Base-by-base conservation (phyloP, 129 eudicot species). In the Flaveria robusta region DNA sequence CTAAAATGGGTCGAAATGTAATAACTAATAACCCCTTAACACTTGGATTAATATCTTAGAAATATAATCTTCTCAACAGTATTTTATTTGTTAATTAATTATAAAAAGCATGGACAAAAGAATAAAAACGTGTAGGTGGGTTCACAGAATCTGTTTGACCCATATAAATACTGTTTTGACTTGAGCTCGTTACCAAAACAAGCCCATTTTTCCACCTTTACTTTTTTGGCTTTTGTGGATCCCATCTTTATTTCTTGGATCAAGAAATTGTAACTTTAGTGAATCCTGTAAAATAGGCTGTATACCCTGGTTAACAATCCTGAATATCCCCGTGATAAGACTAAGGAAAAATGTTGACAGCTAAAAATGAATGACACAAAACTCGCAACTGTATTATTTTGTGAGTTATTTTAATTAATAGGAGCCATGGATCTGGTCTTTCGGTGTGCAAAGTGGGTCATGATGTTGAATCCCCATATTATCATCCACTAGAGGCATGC, bases 391-490 rank as follows among this genome's bases (percentile, higher is more conserved):
- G 12, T 81, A 52, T 72, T 74, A 70, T 43, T 16, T 68, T 22
- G 56, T 72, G 46, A 47, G 43, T 29, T 78, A 58, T 34, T 77
- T 81, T 50, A 20, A 18, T 42, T 74, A 78, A 39, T 83, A 95
- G 99, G 88, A 87, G 81, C 71, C 81, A 77, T 19, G 87, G 94
- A 51, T 74, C 87, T 41, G 82, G 83, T 27, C 92, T 88, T 50
- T 66, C 83, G 29, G 78, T 91, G 23, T 95, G 99, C 78, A 84
- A 89, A 55, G 87, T 84, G 74, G 81, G 90, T 54, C 94, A 62
- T 52, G 99, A 95, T 73, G 77, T 89, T 62, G 99, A 95, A 83
- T 79, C 97, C 29, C 96, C 99, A n/a, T 91, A 95, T 72, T 95
- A 95, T 80, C 87, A 77, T 77, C 92, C 89, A 0, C 97, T 91